Percentiles rank a stretch among this genome's conserved stretches.
Evolutionary conservation across 1,139 yeast species (phyloP).

Genomic region (Geotrichum macrosporum): DNA sequence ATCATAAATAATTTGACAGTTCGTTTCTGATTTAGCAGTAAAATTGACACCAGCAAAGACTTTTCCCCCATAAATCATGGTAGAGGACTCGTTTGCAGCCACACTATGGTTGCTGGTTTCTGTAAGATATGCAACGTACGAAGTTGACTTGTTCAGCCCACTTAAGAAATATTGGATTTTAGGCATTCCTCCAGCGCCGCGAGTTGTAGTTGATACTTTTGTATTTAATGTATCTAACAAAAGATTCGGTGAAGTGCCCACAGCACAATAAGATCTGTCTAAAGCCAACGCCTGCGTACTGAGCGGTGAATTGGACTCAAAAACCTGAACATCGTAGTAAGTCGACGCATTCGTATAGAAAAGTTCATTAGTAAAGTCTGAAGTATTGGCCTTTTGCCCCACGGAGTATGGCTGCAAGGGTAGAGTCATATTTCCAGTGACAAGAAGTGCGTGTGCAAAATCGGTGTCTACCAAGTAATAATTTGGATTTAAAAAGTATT

Average conservation of each 20-base stretch:
- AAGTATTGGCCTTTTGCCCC: not conserved
- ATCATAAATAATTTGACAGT: slow-evolving; percentile 72
- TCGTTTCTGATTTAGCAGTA: slow-evolving; percentile 48
- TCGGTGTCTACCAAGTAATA: slow-evolving; percentile 70
- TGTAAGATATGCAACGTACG: slow-evolving; percentile 63
- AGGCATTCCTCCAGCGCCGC: slow-evolving; percentile 50
- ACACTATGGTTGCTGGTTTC: slow-evolving; percentile 40
- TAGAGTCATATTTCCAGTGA: slow-evolving; percentile 56
- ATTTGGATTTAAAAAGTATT: slow-evolving; percentile 62
- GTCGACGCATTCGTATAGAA: slow-evolving; percentile 48
- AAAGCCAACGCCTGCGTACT: slow-evolving; percentile 30
- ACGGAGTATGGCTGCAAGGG: not conserved
- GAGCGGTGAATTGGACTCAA: slow-evolving; percentile 38
- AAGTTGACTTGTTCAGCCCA: slow-evolving; percentile 58
- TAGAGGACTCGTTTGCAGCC: not conserved
- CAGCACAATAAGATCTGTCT: slow-evolving; percentile 70
- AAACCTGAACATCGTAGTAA: slow-evolving; percentile 39
- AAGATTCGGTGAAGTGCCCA: slow-evolving; percentile 42
- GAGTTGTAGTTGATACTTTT: slow-evolving; percentile 44
- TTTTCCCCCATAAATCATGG: slow-evolving; percentile 55
- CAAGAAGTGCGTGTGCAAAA: slow-evolving; percentile 61
- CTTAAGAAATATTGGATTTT: slow-evolving; percentile 54
- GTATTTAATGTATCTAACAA: slow-evolving; percentile 39
- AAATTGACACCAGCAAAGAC: slow-evolving; percentile 59
- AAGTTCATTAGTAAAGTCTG: slow-evolving; percentile 14